Evolutionary conservation across 306 rosid genomes (phyloP), one percentile per base, ranked within the genome.

Genomic region (Leucaena leucocephala): DNA sequence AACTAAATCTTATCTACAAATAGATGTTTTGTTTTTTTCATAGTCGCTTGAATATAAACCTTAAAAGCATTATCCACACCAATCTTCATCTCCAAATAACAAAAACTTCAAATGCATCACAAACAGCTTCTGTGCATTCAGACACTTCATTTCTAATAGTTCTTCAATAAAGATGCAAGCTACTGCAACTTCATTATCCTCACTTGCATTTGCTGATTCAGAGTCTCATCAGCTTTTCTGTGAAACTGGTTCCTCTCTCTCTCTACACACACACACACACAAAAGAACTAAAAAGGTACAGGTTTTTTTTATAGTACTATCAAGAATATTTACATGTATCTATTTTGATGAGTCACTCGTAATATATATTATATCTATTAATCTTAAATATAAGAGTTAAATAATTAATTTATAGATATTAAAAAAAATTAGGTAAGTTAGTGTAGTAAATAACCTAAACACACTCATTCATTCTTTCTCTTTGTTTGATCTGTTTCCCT

Each of bases 1-100:
- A 82, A 72, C 27, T 19, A 36, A 73, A 80, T 74, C 86, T 85
- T 82, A 82, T 85, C 86, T 77, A 71, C 58, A 52, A 4, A 44
- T 39, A 62, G 33, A 15, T 40, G 6, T 71, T 68, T 43, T 68
- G 61, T 17, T 71, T n/a, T n/a, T n/a, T 12, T 12, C 42, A 55
- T 62, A 9, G 54, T 0, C 21, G 5, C 67, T 48, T 66, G 52
- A 72, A 12, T 27, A 33, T 38, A 49, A 46, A 67, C 69, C 71
- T 17, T 17, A 22, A 6, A 54, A 75, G 15, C 22, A 67, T 82
- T 76, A 82, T 85, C 83, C 80, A 72, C 76, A 54, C 68, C 15
- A 54, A 68, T 72, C 8, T 44, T 0, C 34, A 40, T 22, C 68
- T 33, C 16, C 35, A 79, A 64, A 80, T 49, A 46, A 12, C 69